A percentile compares a stretch with the other conserved stretches of the same genome.
Conservation (phyloP, 2,329 filamentous ascomycete species). For the Ophiostoma fasciatum region DNA sequence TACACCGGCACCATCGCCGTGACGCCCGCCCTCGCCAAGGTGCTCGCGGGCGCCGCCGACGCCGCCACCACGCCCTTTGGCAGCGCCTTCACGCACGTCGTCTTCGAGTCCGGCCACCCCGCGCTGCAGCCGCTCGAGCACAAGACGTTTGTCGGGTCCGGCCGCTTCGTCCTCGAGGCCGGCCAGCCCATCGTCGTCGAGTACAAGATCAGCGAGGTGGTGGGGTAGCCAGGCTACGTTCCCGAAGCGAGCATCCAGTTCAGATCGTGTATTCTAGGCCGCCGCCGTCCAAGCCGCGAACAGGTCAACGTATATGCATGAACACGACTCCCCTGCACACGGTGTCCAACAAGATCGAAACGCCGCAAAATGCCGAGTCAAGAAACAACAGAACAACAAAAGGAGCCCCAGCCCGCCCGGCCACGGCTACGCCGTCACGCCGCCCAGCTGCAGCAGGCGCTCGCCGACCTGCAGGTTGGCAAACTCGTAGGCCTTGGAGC, state of each 20-base stretch:
- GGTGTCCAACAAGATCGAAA: too few relatives aligned
- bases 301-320: too few relatives aligned
- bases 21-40: constrained; percentile 16
- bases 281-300: too few relatives aligned
- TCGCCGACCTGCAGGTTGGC: constrained; percentile 48
- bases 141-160: constrained; percentile 26
- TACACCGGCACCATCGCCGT: constrained; percentile 24
- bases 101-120: constrained; percentile 22
- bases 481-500: constrained; percentile 52
- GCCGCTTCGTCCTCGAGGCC: constrained; percentile 25
- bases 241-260: too few relatives aligned
- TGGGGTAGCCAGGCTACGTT: too few relatives aligned
- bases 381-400: neutral
- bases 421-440: constrained; percentile 1
- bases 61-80: constrained; percentile 25
- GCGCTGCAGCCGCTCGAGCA: constrained; percentile 21
- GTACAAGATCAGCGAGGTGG: constrained; percentile 31
- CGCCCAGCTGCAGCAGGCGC: constrained; percentile 32
- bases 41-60: constrained; percentile 20
- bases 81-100: constrained; percentile 21
- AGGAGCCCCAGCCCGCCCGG: too few relatives aligned
- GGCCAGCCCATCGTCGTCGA: constrained; percentile 25
- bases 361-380: too few relatives aligned
- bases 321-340: too few relatives aligned
- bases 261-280: too few relatives aligned